Evolutionary conservation across 2,329 filamentous ascomycete species (phyloP), one percentile per base, ranked within the genome.

Genomic region (Hypoxylon rubiginosum): DNA sequence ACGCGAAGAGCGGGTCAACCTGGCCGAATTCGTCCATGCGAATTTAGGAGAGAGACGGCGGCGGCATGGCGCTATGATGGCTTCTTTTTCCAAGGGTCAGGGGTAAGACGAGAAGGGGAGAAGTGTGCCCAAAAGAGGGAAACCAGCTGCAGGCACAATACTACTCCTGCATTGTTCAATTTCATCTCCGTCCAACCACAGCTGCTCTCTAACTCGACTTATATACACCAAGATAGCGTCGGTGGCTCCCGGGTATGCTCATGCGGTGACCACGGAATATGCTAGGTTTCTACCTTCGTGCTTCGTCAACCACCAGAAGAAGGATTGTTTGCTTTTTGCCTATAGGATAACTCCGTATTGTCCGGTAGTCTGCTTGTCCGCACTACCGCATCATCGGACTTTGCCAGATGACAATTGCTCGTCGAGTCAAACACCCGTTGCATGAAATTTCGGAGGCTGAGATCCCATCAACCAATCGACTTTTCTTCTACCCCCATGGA

Each of bases 141-240:
- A 67, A 50, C 58, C 57, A 57, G 57, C 60, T 69, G 54, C 64
- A 24, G 21, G 21, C 21, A 24, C 21, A 24, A 66, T 69, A 34
- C 53, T 24, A 66, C 53, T 5, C 53, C 57, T 45, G 53, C 50
- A 62, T 64, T 50, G 45, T 63, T 32, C 53, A 64, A 64, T 67
- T 64, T 67, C 61, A 50, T 62, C 36, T 59, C 32, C 17, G 17
- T 51, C 61, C 64, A 65, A 69, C 67, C 64, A 68, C 41, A 62
- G 24, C 56, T 30, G 17, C 26, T 43, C 21, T 52, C 41, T 26
- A 61, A 30, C 50, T 56, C 56, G 43, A 32, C 56, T 50, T 53
- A 48, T 41, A 63, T 64, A 30, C 56, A 57, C 43, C 34, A 50
- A 50, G 10, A 50, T 39, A 58, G 56, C 41, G 39, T 43, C 43